Base-by-base conservation (phyloP, 208 protist genomes). In the Leishmania mexicana region DNA sequence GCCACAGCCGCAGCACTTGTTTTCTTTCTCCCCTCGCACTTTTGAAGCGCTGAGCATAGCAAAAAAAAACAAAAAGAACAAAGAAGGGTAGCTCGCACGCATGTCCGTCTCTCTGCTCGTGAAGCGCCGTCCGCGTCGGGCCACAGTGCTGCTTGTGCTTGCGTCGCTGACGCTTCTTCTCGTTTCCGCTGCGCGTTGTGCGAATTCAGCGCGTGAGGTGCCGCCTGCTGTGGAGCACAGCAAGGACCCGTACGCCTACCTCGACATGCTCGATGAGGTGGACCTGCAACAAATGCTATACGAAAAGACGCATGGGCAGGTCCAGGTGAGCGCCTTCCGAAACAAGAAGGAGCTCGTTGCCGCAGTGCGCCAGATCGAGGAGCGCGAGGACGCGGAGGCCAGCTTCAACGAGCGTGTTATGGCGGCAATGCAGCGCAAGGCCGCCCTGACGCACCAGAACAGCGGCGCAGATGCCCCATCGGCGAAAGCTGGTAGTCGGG, bases 261-360 rank as follows among this genome's bases (percentile, higher is more conserved):
- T 94, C 28, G 65, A 83, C 58, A 86, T 92, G 85, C 88, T 94
- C 17, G 73, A 81, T 70, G 88, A 87, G 65, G 62, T 72, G 8
- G 90, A 94, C 80, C 82, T 94, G 1, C 80, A 85, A 64, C 85
- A 89, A 82, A 92, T 94, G 85, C 75, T 94, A 21, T 83, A 89
- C 40, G 90, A 94, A 28, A 92, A 90, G 75, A 80, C 68, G 28
- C 65, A 80, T 13, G 86, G 86, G 10, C 75, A 51, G 6, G 76
- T 86, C 3, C 60, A 82, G 19, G 60, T 86, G 5, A 78, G 75
- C 38, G 31, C 62, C 19, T 81, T 81, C 58, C 83, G 78, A 11
- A 76, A 75, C 40, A 88, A 88, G 72, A 76, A 80, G 2, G 83
- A 92, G 57, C 86, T 94, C 19, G 85, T 94, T 58, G 49, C 83